Percentiles rank a stretch among this genome's conserved stretches.
phyloP scores from a whole-genome alignment of 495 filamentous ascomycete genomes.

The Penicillium coprophilum region DNA sequence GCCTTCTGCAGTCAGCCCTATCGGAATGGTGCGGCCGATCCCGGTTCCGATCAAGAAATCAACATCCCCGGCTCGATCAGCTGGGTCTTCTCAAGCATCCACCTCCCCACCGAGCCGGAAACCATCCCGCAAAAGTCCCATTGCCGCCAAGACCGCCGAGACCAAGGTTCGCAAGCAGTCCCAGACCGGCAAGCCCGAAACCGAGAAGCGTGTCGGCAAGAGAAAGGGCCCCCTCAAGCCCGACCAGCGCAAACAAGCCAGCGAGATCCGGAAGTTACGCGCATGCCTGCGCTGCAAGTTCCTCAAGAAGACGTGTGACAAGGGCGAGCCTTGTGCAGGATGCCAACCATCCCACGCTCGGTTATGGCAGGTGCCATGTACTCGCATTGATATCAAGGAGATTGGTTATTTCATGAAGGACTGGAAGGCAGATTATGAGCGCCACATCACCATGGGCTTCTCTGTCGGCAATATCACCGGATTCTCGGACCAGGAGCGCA shows the following conservation, averaged over 20 bases:
- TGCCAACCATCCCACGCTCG: conserved; percentile 91
- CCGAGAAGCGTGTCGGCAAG: conserved; percentile 87
- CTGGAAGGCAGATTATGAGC: conserved; percentile 92
- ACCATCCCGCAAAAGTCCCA: conserved; percentile 69
- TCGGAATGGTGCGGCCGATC: conserved; percentile 59
- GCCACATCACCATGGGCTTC: conserved; percentile 80
- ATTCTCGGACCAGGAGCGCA: conserved; percentile 74
- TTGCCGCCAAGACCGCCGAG: conserved; percentile 74
- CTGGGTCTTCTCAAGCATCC: conserved; percentile 57
- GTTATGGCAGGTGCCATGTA: conserved; percentile 93
- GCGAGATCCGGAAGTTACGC: conserved; percentile 87
- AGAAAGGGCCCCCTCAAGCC: conserved; percentile 82
- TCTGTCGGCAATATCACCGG: conserved; percentile 93
- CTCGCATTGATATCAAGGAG: conserved; percentile 94
- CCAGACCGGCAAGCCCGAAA: conserved; percentile 72
- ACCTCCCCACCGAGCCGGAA: conserved; percentile 67
- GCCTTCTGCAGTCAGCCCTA: conserved; percentile 62
- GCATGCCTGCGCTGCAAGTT: conserved; percentile 96
- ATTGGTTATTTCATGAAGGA: conserved; percentile 98
- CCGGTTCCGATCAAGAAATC: conserved; percentile 71
- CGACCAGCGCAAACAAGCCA: conserved; percentile 92
- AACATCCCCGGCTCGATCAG: conserved; percentile 55
- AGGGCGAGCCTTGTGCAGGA: conserved; percentile 87
- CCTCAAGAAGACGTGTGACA: conserved; percentile 96
- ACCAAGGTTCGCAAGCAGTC: conserved; percentile 72